Percentiles rank a stretch among this genome's conserved stretches.
Conservation (phyloP, 192 early-diverging fungal species). For the Lobosporangium transversale region DNA sequence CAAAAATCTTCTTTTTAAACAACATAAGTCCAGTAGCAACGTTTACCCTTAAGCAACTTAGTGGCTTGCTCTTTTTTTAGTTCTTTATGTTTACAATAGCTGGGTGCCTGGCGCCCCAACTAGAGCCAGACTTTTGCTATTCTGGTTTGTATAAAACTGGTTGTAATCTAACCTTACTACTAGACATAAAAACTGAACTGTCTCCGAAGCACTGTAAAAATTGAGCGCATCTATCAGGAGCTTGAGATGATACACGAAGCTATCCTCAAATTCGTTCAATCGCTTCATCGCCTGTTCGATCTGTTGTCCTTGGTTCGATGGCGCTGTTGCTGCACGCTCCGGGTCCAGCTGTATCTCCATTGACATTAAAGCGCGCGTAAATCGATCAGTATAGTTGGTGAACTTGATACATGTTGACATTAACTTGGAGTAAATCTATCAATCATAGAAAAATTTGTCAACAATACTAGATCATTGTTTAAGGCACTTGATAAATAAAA, state of each 20-base stretch:
- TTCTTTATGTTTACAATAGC: too few relatives aligned
- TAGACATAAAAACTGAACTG: constrained; percentile 68
- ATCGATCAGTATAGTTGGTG: constrained; percentile 65
- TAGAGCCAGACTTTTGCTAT: not conserved
- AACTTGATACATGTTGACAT: constrained; percentile 69
- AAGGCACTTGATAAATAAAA: too few relatives aligned
- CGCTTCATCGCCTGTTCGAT: constrained; percentile 55
- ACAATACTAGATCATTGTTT: not conserved
- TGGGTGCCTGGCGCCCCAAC: too few relatives aligned
- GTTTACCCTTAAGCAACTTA: too few relatives aligned
- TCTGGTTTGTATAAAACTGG: constrained; percentile 71
- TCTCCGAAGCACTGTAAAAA: constrained; percentile 77
- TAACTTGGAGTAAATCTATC: constrained; percentile 73
- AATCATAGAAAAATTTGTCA: too few relatives aligned
- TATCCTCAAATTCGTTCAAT: constrained; percentile 66
- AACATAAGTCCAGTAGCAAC: too few relatives aligned
- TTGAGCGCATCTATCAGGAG: constrained; percentile 81
- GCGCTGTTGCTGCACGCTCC: constrained; percentile 39
- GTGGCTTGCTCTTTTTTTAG: too few relatives aligned
- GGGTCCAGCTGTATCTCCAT: constrained; percentile 52
- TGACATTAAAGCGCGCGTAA: constrained; percentile 52
- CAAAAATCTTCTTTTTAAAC: too few relatives aligned
- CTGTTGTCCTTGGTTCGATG: constrained; percentile 40
- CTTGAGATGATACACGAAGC: constrained; percentile 73
- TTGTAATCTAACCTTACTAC: constrained; percentile 81